Evolutionary conservation across 2,329 filamentous ascomycete species (phyloP).

Genomic region (Xylaria hypoxylon): DNA sequence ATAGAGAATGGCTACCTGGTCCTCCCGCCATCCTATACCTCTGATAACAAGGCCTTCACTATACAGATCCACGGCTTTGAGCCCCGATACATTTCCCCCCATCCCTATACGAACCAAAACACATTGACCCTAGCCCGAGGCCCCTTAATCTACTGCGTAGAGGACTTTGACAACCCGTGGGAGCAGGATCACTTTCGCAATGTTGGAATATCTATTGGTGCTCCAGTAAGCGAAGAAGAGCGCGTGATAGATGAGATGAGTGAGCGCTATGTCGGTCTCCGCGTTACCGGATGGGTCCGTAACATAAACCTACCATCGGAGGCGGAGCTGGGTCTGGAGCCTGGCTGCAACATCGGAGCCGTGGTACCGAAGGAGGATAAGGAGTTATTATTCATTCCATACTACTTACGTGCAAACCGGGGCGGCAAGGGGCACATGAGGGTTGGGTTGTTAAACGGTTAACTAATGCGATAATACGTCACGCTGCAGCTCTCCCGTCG

Average conservation of each 20-base stretch:
- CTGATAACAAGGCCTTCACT: constrained; percentile 56
- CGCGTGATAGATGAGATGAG: constrained; percentile 42
- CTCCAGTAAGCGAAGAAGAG: constrained; percentile 42
- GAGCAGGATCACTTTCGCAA: constrained; percentile 67
- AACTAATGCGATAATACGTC: constrained; percentile 30
- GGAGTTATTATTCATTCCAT: constrained; percentile 64
- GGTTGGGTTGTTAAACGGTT: constrained; percentile 54
- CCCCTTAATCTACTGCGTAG: constrained; percentile 70
- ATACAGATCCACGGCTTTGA: constrained; percentile 60
- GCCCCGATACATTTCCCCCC: constrained; percentile 62
- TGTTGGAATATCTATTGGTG: constrained; percentile 47
- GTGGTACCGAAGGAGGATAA: constrained; percentile 41
- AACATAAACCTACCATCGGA: constrained; percentile 40
- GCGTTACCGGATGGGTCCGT: constrained; percentile 45
- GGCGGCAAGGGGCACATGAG: constrained; percentile 66
- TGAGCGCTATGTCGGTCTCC: constrained; percentile 48
- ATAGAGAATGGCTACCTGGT: constrained; percentile 63
- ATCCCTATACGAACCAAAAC: constrained; percentile 68
- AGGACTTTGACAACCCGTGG: constrained; percentile 69
- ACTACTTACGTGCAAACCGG: constrained; percentile 66
- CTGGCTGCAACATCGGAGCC: constrained; percentile 39
- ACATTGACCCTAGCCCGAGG: constrained; percentile 66
- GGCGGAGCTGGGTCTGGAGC: constrained; percentile 41
- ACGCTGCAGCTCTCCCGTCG: constrained; percentile 21
- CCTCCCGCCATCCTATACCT: constrained; percentile 56